A percentile compares a stretch with the other conserved stretches of the same genome.
These are phyloP conservation scores for Arachnopeziza araneosa DNA, from an alignment of 2,329 filamentous ascomycete genomes.

Conservation along the genomic window DNA sequence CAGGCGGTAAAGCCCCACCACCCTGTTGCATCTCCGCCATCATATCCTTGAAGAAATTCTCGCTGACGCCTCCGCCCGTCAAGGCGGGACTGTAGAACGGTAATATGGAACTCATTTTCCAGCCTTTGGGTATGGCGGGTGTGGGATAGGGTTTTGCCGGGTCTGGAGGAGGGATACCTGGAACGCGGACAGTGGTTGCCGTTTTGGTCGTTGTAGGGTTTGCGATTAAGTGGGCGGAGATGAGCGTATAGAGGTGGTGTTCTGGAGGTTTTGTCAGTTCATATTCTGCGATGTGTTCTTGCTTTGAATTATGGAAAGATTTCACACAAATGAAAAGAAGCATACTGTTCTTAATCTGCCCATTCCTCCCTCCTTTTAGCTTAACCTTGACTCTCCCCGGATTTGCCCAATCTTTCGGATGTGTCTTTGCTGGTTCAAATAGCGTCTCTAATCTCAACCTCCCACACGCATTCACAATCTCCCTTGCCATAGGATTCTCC, in stretches of 20 bases:
- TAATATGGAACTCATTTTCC: conserved; percentile 81
- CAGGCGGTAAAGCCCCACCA: conserved; percentile 14
- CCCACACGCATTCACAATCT: conserved; percentile 82
- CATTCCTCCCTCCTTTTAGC: conserved; percentile 55
- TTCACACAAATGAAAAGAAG: background rate
- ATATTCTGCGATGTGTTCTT: background rate
- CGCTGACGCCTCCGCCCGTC: conserved; percentile 86
- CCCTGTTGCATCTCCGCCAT: conserved; percentile 78
- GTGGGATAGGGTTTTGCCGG: conserved; percentile 63
- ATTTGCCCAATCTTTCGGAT: conserved; percentile 97
- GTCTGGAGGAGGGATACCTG: conserved; percentile 60
- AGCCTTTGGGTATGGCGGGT: conserved; percentile 74
- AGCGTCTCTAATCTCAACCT: conserved; percentile 65
- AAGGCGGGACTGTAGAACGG: conserved; percentile 85
- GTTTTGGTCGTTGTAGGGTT: conserved; percentile 72
- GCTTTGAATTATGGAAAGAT: too few species aligned
- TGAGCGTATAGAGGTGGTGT: conserved; percentile 79
- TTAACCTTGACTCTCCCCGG: conserved; percentile 81
- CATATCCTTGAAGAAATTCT: conserved; percentile 94
- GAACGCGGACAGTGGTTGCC: conserved; percentile 66
- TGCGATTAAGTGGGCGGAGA: conserved; percentile 68
- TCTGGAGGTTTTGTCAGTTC: conserved; percentile 41
- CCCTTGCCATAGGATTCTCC: conserved; percentile 77
- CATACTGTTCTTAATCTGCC: conserved; percentile 58
- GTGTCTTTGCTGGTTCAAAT: conserved; percentile 85